phyloP scores from a whole-genome alignment of 164 flowering plant species.

The Stephania yunnanensis region DNA sequence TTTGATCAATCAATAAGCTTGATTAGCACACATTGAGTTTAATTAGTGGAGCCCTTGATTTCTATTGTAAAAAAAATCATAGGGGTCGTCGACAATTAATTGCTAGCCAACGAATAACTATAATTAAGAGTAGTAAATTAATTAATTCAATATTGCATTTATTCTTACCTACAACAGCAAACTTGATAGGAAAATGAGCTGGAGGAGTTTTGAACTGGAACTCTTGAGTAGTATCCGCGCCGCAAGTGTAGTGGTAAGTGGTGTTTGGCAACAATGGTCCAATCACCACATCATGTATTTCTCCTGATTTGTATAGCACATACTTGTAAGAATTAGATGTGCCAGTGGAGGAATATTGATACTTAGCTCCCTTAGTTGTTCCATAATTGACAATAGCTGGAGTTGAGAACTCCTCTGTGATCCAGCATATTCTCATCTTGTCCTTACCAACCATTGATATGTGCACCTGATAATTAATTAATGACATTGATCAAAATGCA shows the following conservation, averaged over 20 bases:
- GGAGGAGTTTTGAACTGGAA: constrained; percentile 68
- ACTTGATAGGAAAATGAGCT: constrained; percentile 50
- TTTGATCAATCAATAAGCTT: no score
- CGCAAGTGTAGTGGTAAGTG: constrained; percentile 42
- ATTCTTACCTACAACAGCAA: constrained; percentile 42
- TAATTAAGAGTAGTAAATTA: no score
- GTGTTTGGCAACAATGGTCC: constrained; percentile 55
- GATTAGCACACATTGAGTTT: no score
- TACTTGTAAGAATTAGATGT: constrained; percentile 35
- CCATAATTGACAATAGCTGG: constrained; percentile 50
- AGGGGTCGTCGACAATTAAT: no score
- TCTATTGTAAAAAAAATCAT: no score
- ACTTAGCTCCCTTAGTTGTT: constrained; percentile 29
- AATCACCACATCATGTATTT: constrained; percentile 49
- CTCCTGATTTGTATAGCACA: constrained; percentile 41
- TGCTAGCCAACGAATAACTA: no score
- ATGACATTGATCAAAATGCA: constrained; percentile 1
- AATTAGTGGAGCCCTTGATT: no score
- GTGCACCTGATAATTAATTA: constrained; percentile 46
- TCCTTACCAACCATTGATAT: constrained; percentile 59
- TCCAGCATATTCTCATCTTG: constrained; percentile 77
- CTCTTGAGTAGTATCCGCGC: constrained; percentile 22
- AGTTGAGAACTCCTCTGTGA: constrained; percentile 29
- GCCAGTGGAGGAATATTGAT: constrained; percentile 32
- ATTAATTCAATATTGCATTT: no score